A percentile compares a stretch with the other conserved stretches of the same genome.
phyloP scores from a whole-genome alignment of 495 filamentous ascomycete species.

The Tuber microsphaerosporum region DNA sequence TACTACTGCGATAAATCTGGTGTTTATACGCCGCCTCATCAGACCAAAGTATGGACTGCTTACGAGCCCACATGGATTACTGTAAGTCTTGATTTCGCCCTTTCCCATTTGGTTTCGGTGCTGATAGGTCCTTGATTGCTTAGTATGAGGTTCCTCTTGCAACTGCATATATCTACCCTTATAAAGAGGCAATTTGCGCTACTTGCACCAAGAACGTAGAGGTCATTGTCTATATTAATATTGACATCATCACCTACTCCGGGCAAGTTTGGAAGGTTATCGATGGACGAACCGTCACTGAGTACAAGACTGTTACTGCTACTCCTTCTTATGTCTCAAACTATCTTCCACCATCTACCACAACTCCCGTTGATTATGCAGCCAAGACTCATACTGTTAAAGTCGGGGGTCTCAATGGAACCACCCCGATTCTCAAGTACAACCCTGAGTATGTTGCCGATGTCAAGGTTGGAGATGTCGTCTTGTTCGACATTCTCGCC shows the following conservation, averaged over 20 bases:
- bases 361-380: not conserved
- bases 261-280: not conserved
- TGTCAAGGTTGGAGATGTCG: conserved; percentile 54
- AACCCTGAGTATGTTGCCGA: conserved; percentile 37
- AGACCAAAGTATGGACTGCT: conserved; percentile 12
- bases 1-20: not conserved
- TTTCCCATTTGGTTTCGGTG: not conserved
- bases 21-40: conserved; percentile 9
- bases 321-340: not conserved
- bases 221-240: conserved; percentile 8
- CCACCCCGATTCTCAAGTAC: conserved; percentile 41
- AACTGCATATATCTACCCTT: conserved; percentile 9
- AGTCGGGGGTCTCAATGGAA: conserved; percentile 33
- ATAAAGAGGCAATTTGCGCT: not conserved
- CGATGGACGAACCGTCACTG: not conserved
- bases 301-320: conserved; percentile 3
- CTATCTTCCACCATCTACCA: not conserved
- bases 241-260: conserved; percentile 4
- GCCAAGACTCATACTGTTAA: conserved; percentile 29
- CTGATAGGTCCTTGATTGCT: not conserved
- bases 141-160: conserved; percentile 14
- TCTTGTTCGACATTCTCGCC: conserved; percentile 60
- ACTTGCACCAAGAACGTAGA: conserved; percentile 4
- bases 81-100: conserved; percentile 1
- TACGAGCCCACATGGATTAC: conserved; percentile 16